Evolutionary conservation across 2,329 filamentous ascomycete species (phyloP).

Genomic region (Trichoderma arundinaceum): DNA sequence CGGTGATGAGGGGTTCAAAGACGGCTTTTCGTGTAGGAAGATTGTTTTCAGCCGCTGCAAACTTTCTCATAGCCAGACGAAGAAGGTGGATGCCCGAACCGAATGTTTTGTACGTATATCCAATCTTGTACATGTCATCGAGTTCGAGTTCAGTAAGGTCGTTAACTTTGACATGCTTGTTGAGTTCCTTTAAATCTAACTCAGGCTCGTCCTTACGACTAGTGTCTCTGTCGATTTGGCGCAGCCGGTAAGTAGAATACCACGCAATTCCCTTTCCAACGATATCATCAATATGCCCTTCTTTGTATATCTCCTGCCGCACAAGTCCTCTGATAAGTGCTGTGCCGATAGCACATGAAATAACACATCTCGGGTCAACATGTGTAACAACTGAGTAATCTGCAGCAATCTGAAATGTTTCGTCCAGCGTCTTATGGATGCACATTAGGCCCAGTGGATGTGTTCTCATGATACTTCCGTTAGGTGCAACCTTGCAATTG

Average conservation of each 20-base stretch:
- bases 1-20: slow-evolving; percentile 56
- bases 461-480: slow-evolving; percentile 60
- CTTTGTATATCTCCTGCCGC: slow-evolving; percentile 50
- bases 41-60: slow-evolving; percentile 32
- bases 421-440: slow-evolving; percentile 47
- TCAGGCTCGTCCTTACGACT: slow-evolving; percentile 41
- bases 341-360: slow-evolving; percentile 55
- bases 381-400: slow-evolving; percentile 54
- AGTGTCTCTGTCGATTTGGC: slow-evolving; percentile 35
- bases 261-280: slow-evolving; percentile 50
- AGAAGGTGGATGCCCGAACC: slow-evolving; percentile 54
- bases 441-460: slow-evolving; percentile 58
- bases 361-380: slow-evolving; percentile 57
- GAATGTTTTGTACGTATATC: slow-evolving; percentile 61
- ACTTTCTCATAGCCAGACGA: slow-evolving; percentile 50
- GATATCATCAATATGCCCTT: slow-evolving; percentile 49
- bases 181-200: slow-evolving; percentile 51
- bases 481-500: slow-evolving; percentile 51
- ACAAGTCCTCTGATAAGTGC: slow-evolving; percentile 54
- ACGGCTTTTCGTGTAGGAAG: slow-evolving; percentile 37
- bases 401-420: slow-evolving; percentile 52
- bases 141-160: slow-evolving; percentile 50
- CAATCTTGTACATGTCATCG: slow-evolving; percentile 53
- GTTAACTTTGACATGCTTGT: slow-evolving; percentile 47
- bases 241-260: slow-evolving; percentile 40